Base-by-base conservation (phyloP, 148 eudicot genomes). In the Camellia granthamiana region DNA sequence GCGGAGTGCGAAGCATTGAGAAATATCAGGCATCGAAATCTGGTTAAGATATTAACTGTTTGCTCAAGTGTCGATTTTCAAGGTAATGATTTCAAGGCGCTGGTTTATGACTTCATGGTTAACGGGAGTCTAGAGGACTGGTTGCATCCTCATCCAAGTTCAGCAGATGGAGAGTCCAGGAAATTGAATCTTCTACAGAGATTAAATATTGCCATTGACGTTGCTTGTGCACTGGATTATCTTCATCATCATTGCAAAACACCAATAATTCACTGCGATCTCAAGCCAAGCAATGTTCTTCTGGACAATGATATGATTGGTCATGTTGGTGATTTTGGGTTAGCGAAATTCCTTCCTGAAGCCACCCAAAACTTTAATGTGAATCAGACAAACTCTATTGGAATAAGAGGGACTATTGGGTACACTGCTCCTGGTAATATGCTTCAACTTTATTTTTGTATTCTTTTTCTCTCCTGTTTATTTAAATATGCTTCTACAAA, bases 171-270 rank as follows among this genome's bases (percentile, higher is more conserved):
- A 21, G 14, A 55, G 11, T 12, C 59, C 0, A 18, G 3, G 6
- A 5, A 64, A 6, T n/a, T 7, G 8, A 18, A 19, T 2, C 7
- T 55, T 55, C 59, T 5, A 7, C 59, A 7, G 38, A 23, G 21
- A 19, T 3, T 64, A 6, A 23, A 64, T 2, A n/a, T 56, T 10
- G 30, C 38, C 41, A 64, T 61, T 61, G 65, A 61, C 18, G 46
- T 66, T 66, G 69, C 69, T 9, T 66, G 44, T 38, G 69, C 69
- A 7, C 46, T 66, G 46, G 69, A 66, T 30, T 66, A 66, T 66
- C 69, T 66, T 5, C 69, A 66, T 41, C 46, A 38, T 66, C 44
- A 38, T 38, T 66, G 69, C 16, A 3, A 38, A 38, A 66, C 46
- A 7, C 44, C 44, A 9, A 66, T 66, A 30, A 8, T 66, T 38